Evolutionary conservation across 345 rosid genomes (phyloP).

Genomic region (Schrenkiella parvula): DNA sequence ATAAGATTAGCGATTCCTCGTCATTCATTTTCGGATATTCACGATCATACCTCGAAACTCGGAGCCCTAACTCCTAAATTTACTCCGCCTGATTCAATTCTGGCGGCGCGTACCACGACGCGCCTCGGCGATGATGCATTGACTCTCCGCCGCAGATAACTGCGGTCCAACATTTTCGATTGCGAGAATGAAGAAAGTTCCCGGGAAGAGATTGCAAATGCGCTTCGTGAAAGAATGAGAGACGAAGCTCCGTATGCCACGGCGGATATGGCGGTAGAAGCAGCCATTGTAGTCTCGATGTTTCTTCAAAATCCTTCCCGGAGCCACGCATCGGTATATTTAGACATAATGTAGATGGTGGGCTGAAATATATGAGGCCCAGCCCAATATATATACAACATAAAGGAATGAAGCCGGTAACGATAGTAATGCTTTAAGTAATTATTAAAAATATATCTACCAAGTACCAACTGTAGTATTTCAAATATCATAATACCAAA

Average conservation of each 20-base stretch:
- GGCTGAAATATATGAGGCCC: background rate
- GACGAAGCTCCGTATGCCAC: slow-evolving; percentile 20
- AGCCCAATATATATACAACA: background rate
- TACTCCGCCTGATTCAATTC: slow-evolving; percentile 53
- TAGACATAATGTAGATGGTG: background rate
- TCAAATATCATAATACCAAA: background rate
- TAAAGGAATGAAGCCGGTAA: background rate
- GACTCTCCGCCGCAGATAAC: slow-evolving; percentile 32
- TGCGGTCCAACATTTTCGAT: slow-evolving; percentile 19
- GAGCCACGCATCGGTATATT: slow-evolving; percentile 5
- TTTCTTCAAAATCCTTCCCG: background rate
- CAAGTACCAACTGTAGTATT: background rate
- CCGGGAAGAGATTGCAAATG: slow-evolving; percentile 3
- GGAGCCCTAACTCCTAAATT: slow-evolving; percentile 68
- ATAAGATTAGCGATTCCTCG: background rate
- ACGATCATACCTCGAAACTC: slow-evolving; percentile 48
- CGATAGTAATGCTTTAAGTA: slow-evolving; percentile 6
- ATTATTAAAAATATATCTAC: background rate
- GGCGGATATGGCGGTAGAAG: slow-evolving; percentile 30
- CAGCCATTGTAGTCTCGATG: slow-evolving; percentile 33
- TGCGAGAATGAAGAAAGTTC: slow-evolving; percentile 17
- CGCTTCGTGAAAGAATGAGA: slow-evolving; percentile 5
- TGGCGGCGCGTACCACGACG: slow-evolving; percentile 58
- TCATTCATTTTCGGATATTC: background rate
- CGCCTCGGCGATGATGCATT: slow-evolving; percentile 31